Evolutionary conservation across 495 filamentous ascomycete genomes (phyloP), one percentile per base, ranked within the genome.

Genomic region (Neurospora sp.): DNA sequence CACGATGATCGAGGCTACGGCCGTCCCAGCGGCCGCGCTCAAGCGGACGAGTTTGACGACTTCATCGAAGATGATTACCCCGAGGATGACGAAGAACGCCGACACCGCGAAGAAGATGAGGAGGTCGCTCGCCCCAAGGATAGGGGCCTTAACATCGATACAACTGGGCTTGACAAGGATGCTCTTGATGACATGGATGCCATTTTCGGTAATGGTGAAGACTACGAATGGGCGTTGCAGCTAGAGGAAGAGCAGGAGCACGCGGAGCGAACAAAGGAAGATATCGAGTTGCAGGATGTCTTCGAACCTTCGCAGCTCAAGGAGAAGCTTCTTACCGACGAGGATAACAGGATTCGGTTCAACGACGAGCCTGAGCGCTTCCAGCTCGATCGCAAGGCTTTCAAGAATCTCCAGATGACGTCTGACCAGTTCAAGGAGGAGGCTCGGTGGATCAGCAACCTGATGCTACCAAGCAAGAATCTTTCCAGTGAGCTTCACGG

Each of bases 21-120:
- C 37, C 79, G 84, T 73, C 80, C 81, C 41, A 81, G 86, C 77
- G 80, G 87, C 77, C 78, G 85, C 83, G 80, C 83, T n/a, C 81
- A 88, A 68, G 88, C 87, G 35, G 93, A 97, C 78, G 96, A 99
- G 78, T 94, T 98, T 77, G 96, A 92, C 70, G 96, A 94, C 78
- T 99, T 99, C 83, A 99, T 99, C 77, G 95, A 98, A 77, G 93
- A 97, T 74, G 96, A 98, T 75, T 94, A 92, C 71, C 91, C 94
- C 45, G 94, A 93, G 72, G 94, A 97, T 73, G 94, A 96, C 71
- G 93, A 88, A 47, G 88, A 95, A 75, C 85, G 87, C 22, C 89
- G 90, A 69, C 89, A 87, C 61, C 87, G 92, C 72, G 90, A 91
- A 70, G 96, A 98, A 77, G 96, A 98, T 73, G 86, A 90, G 76